phyloP scores from a whole-genome alignment of 2,329 filamentous ascomycete genomes.

The Simplicillium sp. region DNA sequence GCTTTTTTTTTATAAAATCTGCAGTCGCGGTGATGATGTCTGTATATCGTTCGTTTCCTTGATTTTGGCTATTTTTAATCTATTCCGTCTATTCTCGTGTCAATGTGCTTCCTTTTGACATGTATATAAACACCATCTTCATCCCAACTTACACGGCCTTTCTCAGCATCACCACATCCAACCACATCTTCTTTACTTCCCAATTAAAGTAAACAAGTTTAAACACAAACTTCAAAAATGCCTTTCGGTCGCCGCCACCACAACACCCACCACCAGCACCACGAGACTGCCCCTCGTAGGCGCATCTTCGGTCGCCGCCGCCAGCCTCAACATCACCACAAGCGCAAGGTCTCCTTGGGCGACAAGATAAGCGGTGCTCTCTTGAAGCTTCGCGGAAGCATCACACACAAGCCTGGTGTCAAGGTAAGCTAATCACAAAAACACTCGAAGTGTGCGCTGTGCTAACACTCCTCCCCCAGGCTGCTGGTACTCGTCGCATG shows the following conservation, averaged over 20 bases:
- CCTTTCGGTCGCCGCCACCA: constrained; percentile 16
- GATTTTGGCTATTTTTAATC: too few species aligned
- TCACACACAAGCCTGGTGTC: constrained; percentile 59
- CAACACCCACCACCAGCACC: constrained; percentile 18
- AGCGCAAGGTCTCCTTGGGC: constrained; percentile 57
- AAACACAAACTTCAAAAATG: constrained; percentile 16
- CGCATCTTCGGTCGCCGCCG: constrained; percentile 25
- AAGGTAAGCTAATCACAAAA: constrained; percentile 41
- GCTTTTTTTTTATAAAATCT: too few species aligned
- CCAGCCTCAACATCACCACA: constrained; percentile 48
- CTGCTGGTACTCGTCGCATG: constrained; percentile 65
- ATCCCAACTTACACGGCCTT: neutral
- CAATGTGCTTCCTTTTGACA: neutral
- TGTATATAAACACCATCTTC: neutral
- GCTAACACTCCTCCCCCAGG: constrained; percentile 29
- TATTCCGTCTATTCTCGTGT: too few species aligned
- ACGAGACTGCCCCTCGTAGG: constrained; percentile 28
- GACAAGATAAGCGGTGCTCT: constrained; percentile 73
- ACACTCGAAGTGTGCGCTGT: constrained; percentile 1
- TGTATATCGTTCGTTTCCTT: too few species aligned
- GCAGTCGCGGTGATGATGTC: too few species aligned
- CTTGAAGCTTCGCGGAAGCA: constrained; percentile 59
- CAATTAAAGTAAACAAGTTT: constrained; percentile 3
- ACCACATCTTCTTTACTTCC: constrained; percentile 2
- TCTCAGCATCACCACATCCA: neutral